A percentile compares a stretch with the other conserved stretches of the same genome.
phyloP scores from a whole-genome alignment of 2,329 filamentous ascomycete genomes.

The Colletotrichum theobromicola region DNA sequence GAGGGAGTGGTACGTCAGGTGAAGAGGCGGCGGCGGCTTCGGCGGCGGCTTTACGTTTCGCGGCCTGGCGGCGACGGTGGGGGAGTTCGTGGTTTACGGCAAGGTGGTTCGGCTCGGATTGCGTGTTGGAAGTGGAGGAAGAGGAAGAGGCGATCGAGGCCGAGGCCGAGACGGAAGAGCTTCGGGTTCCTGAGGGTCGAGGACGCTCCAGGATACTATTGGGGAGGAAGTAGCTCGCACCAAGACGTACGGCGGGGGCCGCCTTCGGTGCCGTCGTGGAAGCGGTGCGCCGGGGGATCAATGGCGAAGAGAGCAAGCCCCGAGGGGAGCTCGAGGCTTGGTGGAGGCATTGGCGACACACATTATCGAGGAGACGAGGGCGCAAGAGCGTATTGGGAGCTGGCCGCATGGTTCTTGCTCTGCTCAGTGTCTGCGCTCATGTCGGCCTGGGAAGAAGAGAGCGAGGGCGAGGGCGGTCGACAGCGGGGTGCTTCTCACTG shows the following conservation, averaged over 20 bases:
- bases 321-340: not conserved
- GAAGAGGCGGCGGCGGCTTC: not conserved
- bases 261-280: slow-evolving; percentile 15
- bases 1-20: slow-evolving; percentile 41
- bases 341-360: slow-evolving; percentile 17
- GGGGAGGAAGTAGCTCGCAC: slow-evolving; percentile 23
- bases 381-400: slow-evolving; percentile 18
- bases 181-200: not conserved
- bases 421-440: slow-evolving; percentile 18
- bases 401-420: slow-evolving; percentile 21
- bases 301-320: not conserved
- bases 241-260: slow-evolving; percentile 16
- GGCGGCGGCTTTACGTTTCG: slow-evolving; percentile 16
- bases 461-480: not conserved
- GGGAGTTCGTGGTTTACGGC: slow-evolving; percentile 16
- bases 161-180: slow-evolving; percentile 11
- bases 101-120: not conserved
- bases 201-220: slow-evolving; percentile 18
- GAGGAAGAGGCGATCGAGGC: not conserved
- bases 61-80: slow-evolving; percentile 22
- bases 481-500: not conserved
- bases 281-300: not conserved
- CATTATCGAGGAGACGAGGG: slow-evolving; percentile 14
- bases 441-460: not conserved
- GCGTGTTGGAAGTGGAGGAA: not conserved